A percentile compares a stretch with the other conserved stretches of the same genome.
Evolutionary conservation across 495 filamentous ascomycete species (phyloP).

Genomic region (Lophiostoma macrostomum): DNA sequence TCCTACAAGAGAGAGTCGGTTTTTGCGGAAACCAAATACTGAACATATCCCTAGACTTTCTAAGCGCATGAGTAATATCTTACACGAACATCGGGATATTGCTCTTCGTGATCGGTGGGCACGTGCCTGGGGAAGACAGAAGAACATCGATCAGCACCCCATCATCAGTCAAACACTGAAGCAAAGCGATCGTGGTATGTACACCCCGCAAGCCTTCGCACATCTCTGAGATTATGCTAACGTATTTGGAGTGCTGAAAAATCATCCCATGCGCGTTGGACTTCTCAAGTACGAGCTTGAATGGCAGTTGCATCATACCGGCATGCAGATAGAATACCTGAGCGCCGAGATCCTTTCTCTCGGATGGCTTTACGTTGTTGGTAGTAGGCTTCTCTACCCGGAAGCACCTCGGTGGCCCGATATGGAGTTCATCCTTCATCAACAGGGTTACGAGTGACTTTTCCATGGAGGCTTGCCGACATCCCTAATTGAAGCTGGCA

Average conservation of each 20-base stretch:
- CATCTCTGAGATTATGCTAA: no score
- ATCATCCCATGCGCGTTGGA: not conserved
- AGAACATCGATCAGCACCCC: not conserved
- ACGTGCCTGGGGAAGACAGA: not conserved
- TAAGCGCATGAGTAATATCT: no score
- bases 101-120: not conserved
- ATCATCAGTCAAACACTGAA: not conserved
- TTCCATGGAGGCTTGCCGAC: not conserved
- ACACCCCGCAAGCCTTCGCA: not conserved
- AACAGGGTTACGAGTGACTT: not conserved
- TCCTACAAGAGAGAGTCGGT: no score
- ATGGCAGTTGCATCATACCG: not conserved
- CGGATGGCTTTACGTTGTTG: not conserved
- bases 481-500: not conserved
- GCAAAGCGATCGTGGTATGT: not conserved
- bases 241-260: not conserved
- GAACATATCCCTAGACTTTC: no score
- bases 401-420: not conserved
- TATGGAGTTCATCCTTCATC: not conserved
- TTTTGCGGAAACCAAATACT: no score
- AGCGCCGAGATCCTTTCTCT: not conserved
- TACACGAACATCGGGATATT: not conserved
- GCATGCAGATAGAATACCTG: not conserved
- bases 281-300: constrained; percentile 2
- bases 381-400: not conserved